Conservation (phyloP, 2,329 filamentous ascomycete species). For the Xylaria hypoxylon region DNA sequence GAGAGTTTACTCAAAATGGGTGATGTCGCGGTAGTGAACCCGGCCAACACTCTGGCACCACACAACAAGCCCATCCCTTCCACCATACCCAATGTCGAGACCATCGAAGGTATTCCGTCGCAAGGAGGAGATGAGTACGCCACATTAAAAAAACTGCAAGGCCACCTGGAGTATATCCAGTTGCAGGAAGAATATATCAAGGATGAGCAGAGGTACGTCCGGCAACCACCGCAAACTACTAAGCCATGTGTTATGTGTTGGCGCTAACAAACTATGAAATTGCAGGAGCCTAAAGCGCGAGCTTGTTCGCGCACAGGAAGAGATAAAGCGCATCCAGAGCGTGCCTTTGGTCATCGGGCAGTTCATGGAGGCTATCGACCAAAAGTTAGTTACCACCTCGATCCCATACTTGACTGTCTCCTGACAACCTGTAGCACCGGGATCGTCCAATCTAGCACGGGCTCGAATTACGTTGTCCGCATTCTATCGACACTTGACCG, state of each 20-base stretch:
- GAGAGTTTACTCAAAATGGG: slow-evolving; percentile 71
- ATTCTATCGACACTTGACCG: slow-evolving; percentile 98
- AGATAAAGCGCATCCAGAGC: slow-evolving; percentile 99
- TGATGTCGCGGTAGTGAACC: slow-evolving; percentile 86
- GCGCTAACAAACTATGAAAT: slow-evolving; percentile 39
- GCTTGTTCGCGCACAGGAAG: slow-evolving; percentile 95
- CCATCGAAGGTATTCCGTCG: slow-evolving; percentile 82
- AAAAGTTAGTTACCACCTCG: slow-evolving; percentile 75
- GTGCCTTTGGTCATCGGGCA: slow-evolving; percentile 98
- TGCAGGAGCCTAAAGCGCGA: slow-evolving; percentile 92
- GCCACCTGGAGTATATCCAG: slow-evolving; percentile 98
- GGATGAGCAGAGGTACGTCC: slow-evolving; percentile 88
- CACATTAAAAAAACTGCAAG: slow-evolving; percentile 93
- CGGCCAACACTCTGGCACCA: slow-evolving; percentile 77
- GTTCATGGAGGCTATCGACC: slow-evolving; percentile 99
- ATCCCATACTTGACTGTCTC: not conserved
- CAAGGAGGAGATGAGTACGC: slow-evolving; percentile 94
- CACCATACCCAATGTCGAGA: slow-evolving; percentile 89
- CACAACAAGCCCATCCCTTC: slow-evolving; percentile 84
- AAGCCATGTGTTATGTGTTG: not conserved
- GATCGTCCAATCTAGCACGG: slow-evolving; percentile 97
- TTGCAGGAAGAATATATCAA: slow-evolving; percentile 99
- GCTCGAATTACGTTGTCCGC: slow-evolving; percentile 98
- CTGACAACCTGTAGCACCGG: slow-evolving; percentile 74
- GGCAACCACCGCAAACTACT: not conserved